phyloP scores from a whole-genome alignment of 768 basidiomycete species.

The Kwoniella shandongensis region DNA sequence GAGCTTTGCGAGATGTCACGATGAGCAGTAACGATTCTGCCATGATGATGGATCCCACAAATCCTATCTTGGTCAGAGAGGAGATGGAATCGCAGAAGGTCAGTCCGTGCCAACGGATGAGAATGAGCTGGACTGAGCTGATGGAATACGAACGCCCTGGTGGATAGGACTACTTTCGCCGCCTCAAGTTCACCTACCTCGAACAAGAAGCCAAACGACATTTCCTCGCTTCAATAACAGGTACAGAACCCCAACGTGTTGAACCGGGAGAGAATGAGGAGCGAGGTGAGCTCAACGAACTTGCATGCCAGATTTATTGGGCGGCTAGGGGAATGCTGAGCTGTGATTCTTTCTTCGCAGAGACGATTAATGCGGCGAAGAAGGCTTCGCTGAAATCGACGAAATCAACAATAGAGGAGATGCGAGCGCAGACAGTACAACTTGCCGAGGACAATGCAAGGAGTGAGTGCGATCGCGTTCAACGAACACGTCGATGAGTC shows the following conservation, averaged over 20 bases:
- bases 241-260: conserved; percentile 76
- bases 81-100: conserved; percentile 49
- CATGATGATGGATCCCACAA: conserved; percentile 38
- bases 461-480: too few species aligned
- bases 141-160: too few species aligned
- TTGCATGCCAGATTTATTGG: too few species aligned
- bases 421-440: conserved; percentile 60
- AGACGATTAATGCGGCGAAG: conserved; percentile 67
- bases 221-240: conserved; percentile 82
- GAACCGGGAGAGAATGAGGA: conserved; percentile 76
- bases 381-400: conserved; percentile 67
- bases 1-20: conserved; percentile 38
- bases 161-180: conserved; percentile 50
- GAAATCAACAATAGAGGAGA: conserved; percentile 65
- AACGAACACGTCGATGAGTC: too few species aligned
- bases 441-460: conserved; percentile 60
- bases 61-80: conserved; percentile 39
- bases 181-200: conserved; percentile 80
- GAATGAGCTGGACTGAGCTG: too few species aligned
- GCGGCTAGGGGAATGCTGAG: background rate
- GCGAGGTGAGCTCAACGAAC: conserved; percentile 49
- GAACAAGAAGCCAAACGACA: conserved; percentile 89
- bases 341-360: conserved; percentile 5
- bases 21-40: conserved; percentile 35
- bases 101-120: conserved; percentile 3